Evolutionary conservation across 495 filamentous ascomycete genomes (phyloP).

Genomic region (Gamarada debralockiae): DNA sequence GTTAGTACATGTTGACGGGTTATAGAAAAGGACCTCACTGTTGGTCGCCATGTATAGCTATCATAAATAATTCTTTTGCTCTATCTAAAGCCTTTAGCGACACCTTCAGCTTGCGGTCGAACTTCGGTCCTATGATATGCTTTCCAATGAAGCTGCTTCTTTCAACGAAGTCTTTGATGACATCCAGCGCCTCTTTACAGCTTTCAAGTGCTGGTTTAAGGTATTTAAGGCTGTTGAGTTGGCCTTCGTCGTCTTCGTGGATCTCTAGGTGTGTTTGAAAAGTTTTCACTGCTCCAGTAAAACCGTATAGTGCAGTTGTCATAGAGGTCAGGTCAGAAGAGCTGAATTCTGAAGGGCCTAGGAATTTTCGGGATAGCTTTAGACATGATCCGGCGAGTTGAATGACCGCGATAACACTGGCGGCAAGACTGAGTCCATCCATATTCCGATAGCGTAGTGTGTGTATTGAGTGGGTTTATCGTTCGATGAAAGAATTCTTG

Average conservation of each 20-base stretch:
- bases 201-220: conserved; percentile 6
- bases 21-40: background rate
- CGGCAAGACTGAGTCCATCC: conserved; percentile 9
- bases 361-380: conserved; percentile 1
- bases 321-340: conserved; percentile 5
- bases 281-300: conserved; percentile 8
- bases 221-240: conserved; percentile 5
- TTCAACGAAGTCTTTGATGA: conserved; percentile 1
- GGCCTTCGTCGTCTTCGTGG: conserved; percentile 12
- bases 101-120: conserved; percentile 8
- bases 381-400: conserved; percentile 12
- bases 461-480: too few relatives aligned
- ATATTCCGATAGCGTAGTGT: conserved; percentile 6
- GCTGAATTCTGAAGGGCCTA: conserved; percentile 10
- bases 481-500: too few relatives aligned
- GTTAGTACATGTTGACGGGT: background rate
- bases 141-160: conserved; percentile 8
- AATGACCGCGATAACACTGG: conserved; percentile 12
- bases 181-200: conserved; percentile 8
- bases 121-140: conserved; percentile 9
- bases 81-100: conserved; percentile 10
- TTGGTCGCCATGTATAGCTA: conserved; percentile 11
- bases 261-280: conserved; percentile 14
- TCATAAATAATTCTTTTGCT: conserved; percentile 11
- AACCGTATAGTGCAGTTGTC: conserved; percentile 9